Percentiles rank a stretch among this genome's conserved stretches.
Evolutionary conservation across 192 early-diverging fungal species (phyloP).

Genomic region (Coemansia sp.): DNA sequence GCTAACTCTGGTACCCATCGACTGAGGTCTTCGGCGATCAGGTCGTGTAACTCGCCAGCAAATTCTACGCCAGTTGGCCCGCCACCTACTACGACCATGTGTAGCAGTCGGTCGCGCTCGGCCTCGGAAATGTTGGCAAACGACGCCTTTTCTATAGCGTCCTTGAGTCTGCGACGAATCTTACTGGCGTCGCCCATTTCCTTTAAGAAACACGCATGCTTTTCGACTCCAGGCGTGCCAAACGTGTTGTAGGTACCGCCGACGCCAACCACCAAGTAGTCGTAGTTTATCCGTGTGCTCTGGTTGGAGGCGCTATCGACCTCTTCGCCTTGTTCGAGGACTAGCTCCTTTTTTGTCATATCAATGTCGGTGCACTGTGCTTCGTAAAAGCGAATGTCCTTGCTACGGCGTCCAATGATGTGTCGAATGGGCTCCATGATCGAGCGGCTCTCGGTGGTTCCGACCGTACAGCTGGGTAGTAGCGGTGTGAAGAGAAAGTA

Average conservation of each 20-base stretch:
- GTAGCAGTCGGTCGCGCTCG: constrained; percentile 67
- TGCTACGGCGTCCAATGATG: constrained; percentile 78
- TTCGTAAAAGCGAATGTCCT: constrained; percentile 77
- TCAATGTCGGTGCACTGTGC: constrained; percentile 89
- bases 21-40: constrained; percentile 79
- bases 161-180: constrained; percentile 76
- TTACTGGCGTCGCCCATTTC: constrained; percentile 81
- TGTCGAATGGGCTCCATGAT: constrained; percentile 84
- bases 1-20: constrained; percentile 74
- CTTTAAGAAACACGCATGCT: constrained; percentile 85
- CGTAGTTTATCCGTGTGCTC: constrained; percentile 63
- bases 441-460: constrained; percentile 84
- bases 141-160: constrained; percentile 78
- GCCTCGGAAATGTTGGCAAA: constrained; percentile 66
- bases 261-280: constrained; percentile 80
- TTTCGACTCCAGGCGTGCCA: constrained; percentile 79
- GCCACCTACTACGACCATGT: constrained; percentile 88
- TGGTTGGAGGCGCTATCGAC: constrained; percentile 54
- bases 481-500: constrained; percentile 90
- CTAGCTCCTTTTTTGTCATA: constrained; percentile 73
- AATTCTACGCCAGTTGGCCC: constrained; percentile 84
- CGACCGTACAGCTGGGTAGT: constrained; percentile 82
- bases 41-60: constrained; percentile 77
- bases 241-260: constrained; percentile 86
- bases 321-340: constrained; percentile 67